A percentile compares a stretch with the other conserved stretches of the same genome.
phyloP scores from a whole-genome alignment of 805 yeast species.

The Yamadazyma phyllophila region DNA sequence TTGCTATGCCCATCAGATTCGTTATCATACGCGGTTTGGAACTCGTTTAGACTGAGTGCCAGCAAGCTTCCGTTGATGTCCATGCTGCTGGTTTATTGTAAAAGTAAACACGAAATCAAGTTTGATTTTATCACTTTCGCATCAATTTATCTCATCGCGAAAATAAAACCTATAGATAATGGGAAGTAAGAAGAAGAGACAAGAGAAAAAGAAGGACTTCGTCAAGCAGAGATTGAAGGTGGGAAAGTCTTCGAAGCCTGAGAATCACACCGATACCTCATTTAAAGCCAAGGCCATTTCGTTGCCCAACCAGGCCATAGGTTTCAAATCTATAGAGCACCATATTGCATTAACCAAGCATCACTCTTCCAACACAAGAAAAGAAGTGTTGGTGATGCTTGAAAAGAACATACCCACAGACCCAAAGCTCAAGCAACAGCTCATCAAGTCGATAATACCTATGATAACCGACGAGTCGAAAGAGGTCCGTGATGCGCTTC shows the following conservation, averaged over 20 bases:
- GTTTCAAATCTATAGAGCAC: conserved; percentile 45
- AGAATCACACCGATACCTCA: conserved; percentile 81
- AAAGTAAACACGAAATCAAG: neutral
- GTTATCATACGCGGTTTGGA: conserved; percentile 5
- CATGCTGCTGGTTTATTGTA: conserved; percentile 2
- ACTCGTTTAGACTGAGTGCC: conserved; percentile 12
- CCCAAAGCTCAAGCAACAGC: conserved; percentile 49
- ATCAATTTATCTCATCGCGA: conserved; percentile 7
- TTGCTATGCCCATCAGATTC: neutral
- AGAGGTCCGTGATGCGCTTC: conserved; percentile 59
- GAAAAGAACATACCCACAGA: conserved; percentile 52
- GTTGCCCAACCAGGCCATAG: conserved; percentile 44
- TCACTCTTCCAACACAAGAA: conserved; percentile 66
- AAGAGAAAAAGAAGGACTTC: conserved; percentile 71
- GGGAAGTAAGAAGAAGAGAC: conserved; percentile 54
- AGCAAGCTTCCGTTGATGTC: conserved; percentile 13
- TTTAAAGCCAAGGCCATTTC: conserved; percentile 66
- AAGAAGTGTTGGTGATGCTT: conserved; percentile 61
- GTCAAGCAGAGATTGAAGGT: conserved; percentile 78
- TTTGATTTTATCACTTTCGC: neutral
- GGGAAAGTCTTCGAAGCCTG: conserved; percentile 76
- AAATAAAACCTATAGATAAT: neutral
- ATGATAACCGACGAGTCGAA: conserved; percentile 64
- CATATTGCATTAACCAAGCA: conserved; percentile 71
- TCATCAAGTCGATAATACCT: conserved; percentile 58